Conservation (phyloP, 148 eudicot genomes). For the Nyssa sinensis region DNA sequence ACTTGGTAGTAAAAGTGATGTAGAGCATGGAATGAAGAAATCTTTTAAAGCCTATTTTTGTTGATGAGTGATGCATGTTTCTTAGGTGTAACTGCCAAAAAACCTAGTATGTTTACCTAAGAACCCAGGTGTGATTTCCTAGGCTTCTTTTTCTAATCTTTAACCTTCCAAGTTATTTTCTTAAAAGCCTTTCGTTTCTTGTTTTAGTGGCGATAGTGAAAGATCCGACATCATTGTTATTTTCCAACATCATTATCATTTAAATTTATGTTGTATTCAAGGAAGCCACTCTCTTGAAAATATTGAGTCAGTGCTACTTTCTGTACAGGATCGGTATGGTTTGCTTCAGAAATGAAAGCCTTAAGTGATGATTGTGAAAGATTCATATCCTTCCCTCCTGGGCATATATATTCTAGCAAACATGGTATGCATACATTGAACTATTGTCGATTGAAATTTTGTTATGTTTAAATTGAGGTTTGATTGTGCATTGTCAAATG, state of each 20-base stretch:
- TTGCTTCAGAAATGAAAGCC: conserved; percentile 96
- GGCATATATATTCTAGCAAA: conserved; percentile 88
- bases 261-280: neutral
- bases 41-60: neutral
- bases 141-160: neutral
- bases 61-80: neutral
- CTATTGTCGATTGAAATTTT: neutral
- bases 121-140: no score
- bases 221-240: neutral
- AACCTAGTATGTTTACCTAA: neutral
- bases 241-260: no score
- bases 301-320: neutral
- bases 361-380: conserved; percentile 93
- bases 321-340: conserved; percentile 84
- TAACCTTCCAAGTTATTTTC: neutral
- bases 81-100: neutral
- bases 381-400: conserved; percentile 79
- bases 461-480: neutral
- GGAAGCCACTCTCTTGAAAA: neutral
- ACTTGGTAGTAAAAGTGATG: neutral
- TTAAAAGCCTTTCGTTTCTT: no score
- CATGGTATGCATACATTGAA: conserved; percentile 55
- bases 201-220: no score
- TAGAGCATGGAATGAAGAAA: no score
- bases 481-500: neutral